A percentile compares a stretch with the other conserved stretches of the same genome.
phyloP scores from a whole-genome alignment of 225 moss, liverwort and hornwort genomes.

The Lunularia cruciata region DNA sequence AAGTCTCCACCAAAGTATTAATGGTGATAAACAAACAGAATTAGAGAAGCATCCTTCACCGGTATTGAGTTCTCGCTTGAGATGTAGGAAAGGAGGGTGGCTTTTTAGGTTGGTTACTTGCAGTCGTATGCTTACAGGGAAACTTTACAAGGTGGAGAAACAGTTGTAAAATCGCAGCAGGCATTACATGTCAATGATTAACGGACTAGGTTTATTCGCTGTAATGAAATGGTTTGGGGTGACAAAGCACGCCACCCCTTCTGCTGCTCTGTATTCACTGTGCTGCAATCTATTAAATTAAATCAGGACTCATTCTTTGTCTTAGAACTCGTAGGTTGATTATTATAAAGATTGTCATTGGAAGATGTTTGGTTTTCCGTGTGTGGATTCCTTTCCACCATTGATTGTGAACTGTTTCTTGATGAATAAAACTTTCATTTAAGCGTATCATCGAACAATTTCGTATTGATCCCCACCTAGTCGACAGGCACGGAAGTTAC shows the following conservation, averaged over 20 bases:
- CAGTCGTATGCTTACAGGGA: conserved; percentile 36
- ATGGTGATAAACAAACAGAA: conserved; percentile 18
- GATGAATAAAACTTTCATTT: conserved; percentile 48
- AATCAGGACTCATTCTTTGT: conserved; percentile 58
- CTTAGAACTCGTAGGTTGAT: conserved; percentile 47
- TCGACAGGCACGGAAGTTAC: no score
- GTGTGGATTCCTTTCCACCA: conserved; percentile 52
- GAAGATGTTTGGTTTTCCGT: conserved; percentile 45
- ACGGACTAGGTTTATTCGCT: conserved; percentile 21
- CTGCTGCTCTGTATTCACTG: conserved; percentile 44
- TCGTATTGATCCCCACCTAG: no score
- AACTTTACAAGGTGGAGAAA: conserved; percentile 37
- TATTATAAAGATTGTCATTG: conserved; percentile 45
- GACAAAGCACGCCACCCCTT: conserved; percentile 39
- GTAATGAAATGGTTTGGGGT: conserved; percentile 32
- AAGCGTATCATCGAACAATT: background rate
- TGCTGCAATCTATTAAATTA: conserved; percentile 45
- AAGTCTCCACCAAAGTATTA: conserved; percentile 27
- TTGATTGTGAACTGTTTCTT: conserved; percentile 48
- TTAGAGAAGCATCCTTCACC: conserved; percentile 29
- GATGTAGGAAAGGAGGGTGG: conserved; percentile 33
- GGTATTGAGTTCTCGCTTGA: conserved; percentile 26
- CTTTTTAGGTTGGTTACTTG: conserved; percentile 28
- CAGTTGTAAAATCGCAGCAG: conserved; percentile 42
- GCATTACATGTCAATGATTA: conserved; percentile 36